Conservation (phyloP, 1,139 yeast genomes). For the Candida mesenterica region DNA sequence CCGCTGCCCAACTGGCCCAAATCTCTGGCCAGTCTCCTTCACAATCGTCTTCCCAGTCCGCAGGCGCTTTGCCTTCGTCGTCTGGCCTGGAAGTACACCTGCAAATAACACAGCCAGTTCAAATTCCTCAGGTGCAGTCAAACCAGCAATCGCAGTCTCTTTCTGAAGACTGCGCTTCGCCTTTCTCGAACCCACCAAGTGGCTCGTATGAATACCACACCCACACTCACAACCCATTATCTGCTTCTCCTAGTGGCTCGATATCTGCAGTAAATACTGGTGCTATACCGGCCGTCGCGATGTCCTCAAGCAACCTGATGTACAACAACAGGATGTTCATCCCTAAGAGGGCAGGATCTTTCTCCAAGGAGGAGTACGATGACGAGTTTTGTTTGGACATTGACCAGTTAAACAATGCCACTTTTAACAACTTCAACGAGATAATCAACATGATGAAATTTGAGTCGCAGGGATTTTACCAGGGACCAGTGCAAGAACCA, state of each 20-base stretch:
- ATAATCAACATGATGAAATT: slow-evolving; percentile 17
- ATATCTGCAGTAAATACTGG: neutral
- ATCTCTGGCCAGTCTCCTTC: neutral
- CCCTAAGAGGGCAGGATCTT: slow-evolving; percentile 6
- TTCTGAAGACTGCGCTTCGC: slow-evolving; percentile 10
- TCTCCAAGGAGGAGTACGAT: slow-evolving; percentile 34
- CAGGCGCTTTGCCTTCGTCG: slow-evolving; percentile 1
- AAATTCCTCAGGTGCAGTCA: neutral
- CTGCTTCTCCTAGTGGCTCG: slow-evolving; percentile 2
- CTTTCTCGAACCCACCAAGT: slow-evolving; percentile 10
- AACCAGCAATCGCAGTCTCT: slow-evolving; percentile 1
- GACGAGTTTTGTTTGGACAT: slow-evolving; percentile 48
- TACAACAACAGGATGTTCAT: slow-evolving; percentile 7
- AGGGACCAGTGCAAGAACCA: slow-evolving; percentile 31
- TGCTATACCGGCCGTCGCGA: slow-evolving; percentile 1
- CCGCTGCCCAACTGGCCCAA: slow-evolving; percentile 6
- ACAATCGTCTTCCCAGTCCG: neutral
- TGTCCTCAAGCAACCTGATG: slow-evolving; percentile 4
- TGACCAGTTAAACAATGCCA: slow-evolving; percentile 38
- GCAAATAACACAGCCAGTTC: too few species aligned
- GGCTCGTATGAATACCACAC: slow-evolving; percentile 4
- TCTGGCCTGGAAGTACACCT: neutral
- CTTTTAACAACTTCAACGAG: slow-evolving; percentile 22
- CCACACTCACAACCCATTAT: neutral
- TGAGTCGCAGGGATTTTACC: slow-evolving; percentile 21